Evolutionary conservation across 441 rosid genomes (phyloP).

Genomic region (Corymbia calophylla): DNA sequence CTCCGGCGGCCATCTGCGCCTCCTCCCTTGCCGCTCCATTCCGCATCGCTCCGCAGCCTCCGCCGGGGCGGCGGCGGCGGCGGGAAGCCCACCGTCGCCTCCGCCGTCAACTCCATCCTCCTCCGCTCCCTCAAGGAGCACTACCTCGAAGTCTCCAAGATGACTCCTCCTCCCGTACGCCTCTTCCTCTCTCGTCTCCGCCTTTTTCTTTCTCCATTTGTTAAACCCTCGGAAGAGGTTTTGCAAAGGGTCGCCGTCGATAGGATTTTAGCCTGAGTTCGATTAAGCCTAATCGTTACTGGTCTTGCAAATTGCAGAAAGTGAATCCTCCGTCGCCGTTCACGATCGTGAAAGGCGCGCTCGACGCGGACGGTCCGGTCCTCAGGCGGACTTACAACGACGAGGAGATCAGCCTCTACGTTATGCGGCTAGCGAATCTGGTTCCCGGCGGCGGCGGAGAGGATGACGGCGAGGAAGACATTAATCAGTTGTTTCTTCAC

Average conservation of each 20-base stretch:
- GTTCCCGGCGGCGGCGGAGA: slow-evolving; percentile 27
- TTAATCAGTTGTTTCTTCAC: slow-evolving; percentile 74
- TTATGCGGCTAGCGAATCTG: slow-evolving; percentile 48
- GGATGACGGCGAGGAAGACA: slow-evolving; percentile 42
- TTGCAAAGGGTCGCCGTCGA: neutral
- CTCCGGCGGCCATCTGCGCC: neutral
- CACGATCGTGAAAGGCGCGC: slow-evolving; percentile 55
- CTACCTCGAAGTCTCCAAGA: slow-evolving; percentile 70
- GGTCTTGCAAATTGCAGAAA: slow-evolving; percentile 33
- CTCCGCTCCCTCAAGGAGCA: slow-evolving; percentile 93
- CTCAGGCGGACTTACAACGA: slow-evolving; percentile 46
- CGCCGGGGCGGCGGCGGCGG: neutral
- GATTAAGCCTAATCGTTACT: neutral
- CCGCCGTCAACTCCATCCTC: slow-evolving; percentile 63
- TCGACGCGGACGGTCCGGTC: slow-evolving; percentile 66
- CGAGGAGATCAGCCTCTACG: slow-evolving; percentile 65
- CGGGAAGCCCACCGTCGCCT: slow-evolving; percentile 19
- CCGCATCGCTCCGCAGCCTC: neutral
- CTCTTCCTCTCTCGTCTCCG: neutral
- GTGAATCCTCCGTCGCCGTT: slow-evolving; percentile 71
- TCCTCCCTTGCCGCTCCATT: neutral
- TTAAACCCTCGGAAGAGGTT: neutral
- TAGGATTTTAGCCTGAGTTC: neutral
- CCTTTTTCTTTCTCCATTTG: neutral
- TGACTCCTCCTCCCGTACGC: slow-evolving; percentile 91